Evolutionary conservation across 2,329 filamentous ascomycete species (phyloP), one percentile per base, ranked within the genome.

Genomic region (Coleophoma eucalyptorum): DNA sequence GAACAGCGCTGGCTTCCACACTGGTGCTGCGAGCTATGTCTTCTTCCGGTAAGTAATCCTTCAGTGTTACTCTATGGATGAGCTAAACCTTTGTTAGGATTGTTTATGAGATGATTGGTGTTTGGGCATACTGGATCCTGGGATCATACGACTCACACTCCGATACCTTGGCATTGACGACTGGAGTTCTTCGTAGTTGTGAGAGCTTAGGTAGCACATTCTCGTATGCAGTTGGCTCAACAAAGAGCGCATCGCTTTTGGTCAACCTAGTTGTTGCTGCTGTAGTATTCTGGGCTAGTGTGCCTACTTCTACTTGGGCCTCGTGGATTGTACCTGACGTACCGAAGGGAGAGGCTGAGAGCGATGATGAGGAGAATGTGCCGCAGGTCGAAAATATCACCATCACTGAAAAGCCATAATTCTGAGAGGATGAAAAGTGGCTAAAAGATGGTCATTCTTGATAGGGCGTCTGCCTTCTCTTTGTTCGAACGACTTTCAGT

Each of bases 1-100:
- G 86, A 59, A 63, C 0, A 75, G 74, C 51, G 53, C 69, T 0
- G 83, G 81, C 0, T 89, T 89, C 48, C 84, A 84, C 0, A 71
- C 73, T 35, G 82, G 76, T 0, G 89, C 89, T 57, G 80, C 75
- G 0, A 70, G 73, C n/a, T 43, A 43, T 7, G 20, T 43, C 7
- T 43, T 43, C 41, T 43, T 21, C 41, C 16, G 41, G 41, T 43
- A 19, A 19, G 41, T 43, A 19, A 15, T 5, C 13, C 20, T 13
- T 1, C 7, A 11, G 10, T 19, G 7, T 7, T 18, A 3, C 13
- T 2, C 3, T 6, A 43, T 7, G 13, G 13, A 18, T 19, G 16
- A 19, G 18, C 41, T 43, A 20, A 43, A 7, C 11, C 20, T 6
- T 10, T 15, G 20, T 2, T 43, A 43, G 41, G 3, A 43, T 43